These are phyloP conservation scores for Hansenula sp. DNA, from an alignment of 1,139 yeast species.

Conservation along the genomic window DNA sequence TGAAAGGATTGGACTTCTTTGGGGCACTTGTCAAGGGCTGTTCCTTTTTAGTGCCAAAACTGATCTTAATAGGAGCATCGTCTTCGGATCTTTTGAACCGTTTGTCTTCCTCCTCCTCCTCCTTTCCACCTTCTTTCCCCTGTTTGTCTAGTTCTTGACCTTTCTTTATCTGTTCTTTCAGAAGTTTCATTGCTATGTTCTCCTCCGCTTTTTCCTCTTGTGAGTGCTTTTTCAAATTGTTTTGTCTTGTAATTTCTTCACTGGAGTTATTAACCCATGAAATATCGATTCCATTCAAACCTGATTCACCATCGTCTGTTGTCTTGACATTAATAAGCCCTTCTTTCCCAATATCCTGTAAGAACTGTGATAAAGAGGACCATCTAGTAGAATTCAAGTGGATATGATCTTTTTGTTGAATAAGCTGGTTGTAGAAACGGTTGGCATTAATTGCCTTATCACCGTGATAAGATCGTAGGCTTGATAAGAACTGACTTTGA, in stretches of 20 bases:
- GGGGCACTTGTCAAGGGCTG: slow-evolving; percentile 2
- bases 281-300: slow-evolving; percentile 37
- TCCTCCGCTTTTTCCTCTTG: slow-evolving; percentile 41
- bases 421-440: slow-evolving; percentile 85
- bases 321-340: slow-evolving; percentile 58
- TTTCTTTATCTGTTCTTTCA: slow-evolving; percentile 50
- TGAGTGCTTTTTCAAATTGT: slow-evolving; percentile 32
- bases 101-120: slow-evolving; percentile 13
- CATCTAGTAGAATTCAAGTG: slow-evolving; percentile 91
- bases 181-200: slow-evolving; percentile 34
- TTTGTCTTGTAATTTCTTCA: slow-evolving; percentile 35
- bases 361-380: slow-evolving; percentile 66
- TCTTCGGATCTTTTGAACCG: not conserved
- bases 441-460: slow-evolving; percentile 79
- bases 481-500: slow-evolving; percentile 58
- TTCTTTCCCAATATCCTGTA: slow-evolving; percentile 55
- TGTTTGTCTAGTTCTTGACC: slow-evolving; percentile 29
- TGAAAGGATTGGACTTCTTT: slow-evolving; percentile 15
- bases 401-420: slow-evolving; percentile 73
- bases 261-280: slow-evolving; percentile 53
- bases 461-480: slow-evolving; percentile 70
- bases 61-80: slow-evolving; percentile 19
- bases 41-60: slow-evolving; percentile 10
- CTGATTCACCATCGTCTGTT: slow-evolving; percentile 32
- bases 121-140: slow-evolving; percentile 16